Evolutionary conservation across 306 rosid genomes (phyloP).

Genomic region (Lotus japonicus): DNA sequence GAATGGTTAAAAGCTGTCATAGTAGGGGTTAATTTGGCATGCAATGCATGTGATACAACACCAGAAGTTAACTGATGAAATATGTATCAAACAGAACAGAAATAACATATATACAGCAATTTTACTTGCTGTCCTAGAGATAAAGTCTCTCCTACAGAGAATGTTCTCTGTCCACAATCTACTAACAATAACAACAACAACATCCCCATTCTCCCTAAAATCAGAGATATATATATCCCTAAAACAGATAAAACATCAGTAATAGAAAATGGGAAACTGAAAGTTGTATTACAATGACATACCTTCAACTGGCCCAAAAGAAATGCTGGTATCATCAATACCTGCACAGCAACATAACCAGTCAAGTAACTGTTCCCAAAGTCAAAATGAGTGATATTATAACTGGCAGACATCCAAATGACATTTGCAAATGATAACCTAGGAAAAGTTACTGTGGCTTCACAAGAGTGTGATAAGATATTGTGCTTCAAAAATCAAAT

Average conservation of each 20-base stretch:
- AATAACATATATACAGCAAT: no score
- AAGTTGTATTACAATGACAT: constrained; percentile 23
- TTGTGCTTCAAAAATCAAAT: background rate
- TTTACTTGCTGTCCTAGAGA: no score
- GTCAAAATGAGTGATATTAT: background rate
- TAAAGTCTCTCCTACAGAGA: no score
- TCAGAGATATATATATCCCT: no score
- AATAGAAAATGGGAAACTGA: constrained; percentile 7
- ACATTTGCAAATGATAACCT: background rate
- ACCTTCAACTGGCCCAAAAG: constrained; percentile 96
- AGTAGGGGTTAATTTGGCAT: background rate
- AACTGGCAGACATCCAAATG: constrained; percentile 13
- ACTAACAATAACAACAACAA: no score
- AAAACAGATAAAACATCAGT: no score
- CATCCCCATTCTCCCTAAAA: no score
- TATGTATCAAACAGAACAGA: no score
- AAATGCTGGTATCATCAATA: constrained; percentile 75
- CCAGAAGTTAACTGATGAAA: no score
- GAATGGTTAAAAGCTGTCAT: background rate
- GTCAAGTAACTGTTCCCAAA: constrained; percentile 21
- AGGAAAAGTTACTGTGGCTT: background rate
- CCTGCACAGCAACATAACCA: constrained; percentile 44
- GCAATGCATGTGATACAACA: constrained; percentile 3
- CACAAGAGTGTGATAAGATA: no score
- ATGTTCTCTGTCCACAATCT: no score